Base-by-base conservation (phyloP, 2,329 filamentous ascomycete species). In the Epicoccum sorghinum region DNA sequence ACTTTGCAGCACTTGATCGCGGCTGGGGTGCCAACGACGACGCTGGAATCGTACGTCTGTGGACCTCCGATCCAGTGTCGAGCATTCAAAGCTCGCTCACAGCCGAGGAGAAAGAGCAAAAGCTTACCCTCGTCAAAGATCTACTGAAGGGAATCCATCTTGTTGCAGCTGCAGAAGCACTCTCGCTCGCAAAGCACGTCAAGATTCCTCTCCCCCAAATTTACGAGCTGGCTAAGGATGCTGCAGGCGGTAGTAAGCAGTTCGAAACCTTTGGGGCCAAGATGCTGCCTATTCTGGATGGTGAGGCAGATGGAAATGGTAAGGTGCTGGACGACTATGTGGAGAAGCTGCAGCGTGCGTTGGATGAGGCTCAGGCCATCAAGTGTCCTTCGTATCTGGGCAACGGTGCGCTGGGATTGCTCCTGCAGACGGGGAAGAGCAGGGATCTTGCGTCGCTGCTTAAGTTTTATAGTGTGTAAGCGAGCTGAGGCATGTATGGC, bases 21-120 rank as follows among this genome's bases (percentile, higher is more conserved):
- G 87, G 86, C 8, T 86, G 78, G 59, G 78, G 81, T 0, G 66
- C 77, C 10, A 75, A 82, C 45, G 83, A 85, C 59, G 83, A 86
- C 58, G 81, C 82, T 2, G 78, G 80, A 10, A 75, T 85, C 62
- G 81, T 86, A 13, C 81, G 82, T 47, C 76, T 84, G 44, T 86
- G 84, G 71, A 72, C 66, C 0, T 53, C 68, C 0, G 70, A 75
- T 0, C 74, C 79, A 0, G 73, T 82, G 10, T 59, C 66, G 7
- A 65, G 53, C 54, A 69, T 74, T 40, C 55, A 66, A 40, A 59
- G 50, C 47, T 57, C 46, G 0, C 51, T 69, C 13, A 65, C 68
- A 0, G 56, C 59, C 7, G 55, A 62, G 32, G 67, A 71, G 13
- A 70, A 74, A 47, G 39, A 66, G 29, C 53, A 64, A 12, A 72